Percentiles rank a stretch among this genome's conserved stretches.
Evolutionary conservation across 805 yeast genomes (phyloP).

Genomic region (Ogataea saltuana): DNA sequence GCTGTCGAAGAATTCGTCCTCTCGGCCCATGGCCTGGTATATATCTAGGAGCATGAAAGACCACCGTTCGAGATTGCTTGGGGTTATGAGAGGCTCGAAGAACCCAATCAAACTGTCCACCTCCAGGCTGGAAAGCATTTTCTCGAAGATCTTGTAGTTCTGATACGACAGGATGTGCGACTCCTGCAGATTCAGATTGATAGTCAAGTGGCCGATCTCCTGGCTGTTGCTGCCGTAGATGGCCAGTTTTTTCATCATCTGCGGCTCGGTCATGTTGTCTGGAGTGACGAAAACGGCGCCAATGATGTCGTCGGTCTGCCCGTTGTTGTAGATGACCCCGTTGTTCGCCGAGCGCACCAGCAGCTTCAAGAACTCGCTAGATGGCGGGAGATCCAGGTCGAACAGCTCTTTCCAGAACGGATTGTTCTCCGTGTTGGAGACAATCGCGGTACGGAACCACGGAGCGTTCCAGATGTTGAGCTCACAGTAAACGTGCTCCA

Average conservation of each 20-base stretch:
- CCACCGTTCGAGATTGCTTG: constrained; percentile 49
- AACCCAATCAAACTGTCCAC: constrained; percentile 53
- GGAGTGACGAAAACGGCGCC: constrained; percentile 60
- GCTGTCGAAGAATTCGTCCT: constrained; percentile 70
- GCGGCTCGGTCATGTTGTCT: constrained; percentile 42
- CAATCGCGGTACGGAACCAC: constrained; percentile 77
- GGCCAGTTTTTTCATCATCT: constrained; percentile 23
- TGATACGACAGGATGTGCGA: constrained; percentile 60
- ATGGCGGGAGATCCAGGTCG: constrained; percentile 57
- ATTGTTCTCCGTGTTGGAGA: constrained; percentile 41
- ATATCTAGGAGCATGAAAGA: constrained; percentile 67
- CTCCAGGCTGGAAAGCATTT: constrained; percentile 55
- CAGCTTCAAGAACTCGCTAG: constrained; percentile 53
- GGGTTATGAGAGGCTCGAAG: constrained; percentile 37
- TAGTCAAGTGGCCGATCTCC: constrained; percentile 58
- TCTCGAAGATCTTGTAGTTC: constrained; percentile 62
- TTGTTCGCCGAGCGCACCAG: constrained; percentile 37
- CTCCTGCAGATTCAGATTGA: constrained; percentile 51
- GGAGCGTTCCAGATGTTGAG: constrained; percentile 69
- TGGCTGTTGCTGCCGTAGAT: constrained; percentile 29
- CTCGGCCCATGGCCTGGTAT: constrained; percentile 68
- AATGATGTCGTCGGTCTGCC: constrained; percentile 40
- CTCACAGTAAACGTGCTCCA: constrained; percentile 58
- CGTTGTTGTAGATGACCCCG: constrained; percentile 18
- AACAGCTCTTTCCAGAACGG: constrained; percentile 89